Percentiles rank a stretch among this genome's conserved stretches.
These are phyloP conservation scores for Fusarium praegraminearum DNA, from an alignment of 2,329 filamentous ascomycete genomes.

Conservation along the genomic window DNA sequence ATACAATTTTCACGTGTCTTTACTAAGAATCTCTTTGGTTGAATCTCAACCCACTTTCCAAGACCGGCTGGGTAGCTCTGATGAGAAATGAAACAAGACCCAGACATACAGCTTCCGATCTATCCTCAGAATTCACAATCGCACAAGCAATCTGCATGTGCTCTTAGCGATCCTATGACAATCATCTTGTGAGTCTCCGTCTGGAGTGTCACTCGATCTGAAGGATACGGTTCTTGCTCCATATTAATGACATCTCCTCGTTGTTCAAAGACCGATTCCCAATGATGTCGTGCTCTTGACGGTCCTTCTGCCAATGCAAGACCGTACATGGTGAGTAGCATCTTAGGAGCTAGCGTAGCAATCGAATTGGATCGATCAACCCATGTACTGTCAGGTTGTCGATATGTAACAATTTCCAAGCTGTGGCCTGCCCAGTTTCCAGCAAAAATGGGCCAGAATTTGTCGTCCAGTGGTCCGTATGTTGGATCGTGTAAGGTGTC, in stretches of 20 bases:
- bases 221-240: too few species aligned
- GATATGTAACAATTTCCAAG: slow-evolving; percentile 12
- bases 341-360: neutral
- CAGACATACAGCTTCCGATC: too few species aligned
- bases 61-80: too few species aligned
- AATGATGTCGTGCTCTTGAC: neutral
- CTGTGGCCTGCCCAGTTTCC: slow-evolving; percentile 20
- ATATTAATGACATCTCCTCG: too few species aligned
- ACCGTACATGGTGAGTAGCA: slow-evolving; percentile 8
- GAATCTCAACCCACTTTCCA: too few species aligned
- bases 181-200: too few species aligned
- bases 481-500: neutral
- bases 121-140: too few species aligned
- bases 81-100: rapidly evolving
- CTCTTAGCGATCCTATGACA: too few species aligned
- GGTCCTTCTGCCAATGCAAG: neutral
- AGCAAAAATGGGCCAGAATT: slow-evolving; percentile 7
- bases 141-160: too few species aligned
- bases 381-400: neutral
- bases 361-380: slow-evolving; percentile 9
- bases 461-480: neutral
- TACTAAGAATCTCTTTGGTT: too few species aligned
- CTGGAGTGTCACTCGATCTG: too few species aligned
- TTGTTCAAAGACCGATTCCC: neutral
- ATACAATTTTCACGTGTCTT: too few species aligned